Evolutionary conservation across 2,329 filamentous ascomycete species (phyloP).

Genomic region (Didymella exigua): DNA sequence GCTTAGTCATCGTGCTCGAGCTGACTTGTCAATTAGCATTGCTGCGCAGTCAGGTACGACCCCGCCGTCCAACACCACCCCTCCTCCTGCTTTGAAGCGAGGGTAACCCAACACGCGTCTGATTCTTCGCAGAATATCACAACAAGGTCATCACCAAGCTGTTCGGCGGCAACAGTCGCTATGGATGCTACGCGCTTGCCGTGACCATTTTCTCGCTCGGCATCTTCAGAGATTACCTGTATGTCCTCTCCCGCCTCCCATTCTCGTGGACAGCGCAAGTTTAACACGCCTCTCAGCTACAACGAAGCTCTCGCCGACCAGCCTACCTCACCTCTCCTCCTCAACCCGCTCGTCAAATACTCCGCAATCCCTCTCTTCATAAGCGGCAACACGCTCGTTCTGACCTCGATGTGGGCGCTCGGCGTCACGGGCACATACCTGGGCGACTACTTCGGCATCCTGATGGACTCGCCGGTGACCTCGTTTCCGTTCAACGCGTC

Average conservation of each 20-base stretch:
- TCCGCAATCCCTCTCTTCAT: slow-evolving; percentile 74
- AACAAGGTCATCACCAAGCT: slow-evolving; percentile 87
- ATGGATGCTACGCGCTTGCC: slow-evolving; percentile 89
- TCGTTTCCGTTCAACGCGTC: slow-evolving; percentile 95
- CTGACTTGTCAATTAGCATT: slow-evolving; percentile 60
- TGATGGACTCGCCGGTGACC: slow-evolving; percentile 94
- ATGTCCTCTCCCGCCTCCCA: slow-evolving; percentile 21
- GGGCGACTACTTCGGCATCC: slow-evolving; percentile 97
- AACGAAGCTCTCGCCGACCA: slow-evolving; percentile 78
- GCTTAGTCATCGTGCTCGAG: neutral
- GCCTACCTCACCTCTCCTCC: slow-evolving; percentile 76
- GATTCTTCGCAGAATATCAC: slow-evolving; percentile 73
- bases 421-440: slow-evolving; percentile 96
- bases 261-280: neutral
- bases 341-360: slow-evolving; percentile 63
- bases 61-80: slow-evolving; percentile 11
- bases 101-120: neutral
- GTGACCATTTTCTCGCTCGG: slow-evolving; percentile 89
- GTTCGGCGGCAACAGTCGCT: slow-evolving; percentile 76
- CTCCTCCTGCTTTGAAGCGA: neutral
- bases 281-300: slow-evolving; percentile 63
- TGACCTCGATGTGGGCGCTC: slow-evolving; percentile 88
- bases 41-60: slow-evolving; percentile 77
- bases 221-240: slow-evolving; percentile 75
- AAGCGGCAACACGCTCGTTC: slow-evolving; percentile 79